These are phyloP conservation scores for Uncinocarpus reesii DNA, from an alignment of 2,329 filamentous ascomycete species.

Conservation along the genomic window DNA sequence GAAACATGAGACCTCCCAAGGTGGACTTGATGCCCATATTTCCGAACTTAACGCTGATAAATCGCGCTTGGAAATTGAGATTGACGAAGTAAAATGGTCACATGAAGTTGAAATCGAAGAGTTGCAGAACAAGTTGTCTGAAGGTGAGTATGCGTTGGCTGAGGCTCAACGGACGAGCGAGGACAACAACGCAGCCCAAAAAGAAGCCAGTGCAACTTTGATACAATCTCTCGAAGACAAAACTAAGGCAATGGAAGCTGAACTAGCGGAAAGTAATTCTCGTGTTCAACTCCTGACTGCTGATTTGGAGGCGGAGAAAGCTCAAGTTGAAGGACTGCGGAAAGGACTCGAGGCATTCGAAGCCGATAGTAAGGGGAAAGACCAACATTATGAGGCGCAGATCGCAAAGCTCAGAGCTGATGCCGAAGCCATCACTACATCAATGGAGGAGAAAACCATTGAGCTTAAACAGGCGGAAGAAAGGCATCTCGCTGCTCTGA, in stretches of 20 bases:
- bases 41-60: conserved; percentile 15
- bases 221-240: conserved; percentile 17
- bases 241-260: conserved; percentile 16
- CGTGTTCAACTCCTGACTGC: conserved; percentile 14
- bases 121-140: conserved; percentile 20
- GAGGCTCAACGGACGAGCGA: conserved; percentile 15
- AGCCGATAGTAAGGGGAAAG: conserved; percentile 30
- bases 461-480: conserved; percentile 25
- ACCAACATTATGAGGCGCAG: conserved; percentile 27
- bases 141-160: conserved; percentile 17
- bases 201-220: conserved; percentile 16
- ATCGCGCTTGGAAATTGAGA: conserved; percentile 10
- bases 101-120: conserved; percentile 15
- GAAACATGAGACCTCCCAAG: conserved; percentile 9
- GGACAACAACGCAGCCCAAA: conserved; percentile 14
- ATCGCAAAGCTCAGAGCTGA: conserved; percentile 29
- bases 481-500: conserved; percentile 27
- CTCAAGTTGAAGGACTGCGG: conserved; percentile 30
- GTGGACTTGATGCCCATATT: conserved; percentile 13
- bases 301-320: conserved; percentile 17
- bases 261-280: conserved; percentile 14
- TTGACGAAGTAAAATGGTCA: conserved; percentile 9
- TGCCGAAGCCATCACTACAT: conserved; percentile 26
- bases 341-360: conserved; percentile 30
- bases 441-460: conserved; percentile 28